Evolutionary conservation across 768 basidiomycete species (phyloP), one percentile per base, ranked within the genome.

Genomic region (Mycena crocata): DNA sequence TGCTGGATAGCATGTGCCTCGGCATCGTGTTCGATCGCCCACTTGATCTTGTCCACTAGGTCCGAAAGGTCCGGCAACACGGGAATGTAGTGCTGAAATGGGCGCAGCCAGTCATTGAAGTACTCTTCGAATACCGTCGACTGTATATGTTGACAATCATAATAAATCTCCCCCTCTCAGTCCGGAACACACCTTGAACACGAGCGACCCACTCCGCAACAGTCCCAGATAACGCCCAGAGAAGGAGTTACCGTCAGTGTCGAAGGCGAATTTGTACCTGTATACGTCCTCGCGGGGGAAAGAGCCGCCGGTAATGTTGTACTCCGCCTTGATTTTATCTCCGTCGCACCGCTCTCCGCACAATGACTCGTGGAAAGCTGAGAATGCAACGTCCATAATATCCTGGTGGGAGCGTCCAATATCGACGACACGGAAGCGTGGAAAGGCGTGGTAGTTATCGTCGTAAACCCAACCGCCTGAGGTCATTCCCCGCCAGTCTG

Each of bases 401-500:
- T 52, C 32, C 4, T 49, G 40, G 23, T 55, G 30, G 9, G 9
- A 1, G 13, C n/a, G 44, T 3, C 39, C 64, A 14, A 66, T 34
- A 2, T 54, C 26, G 30, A 64, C 10, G 12, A 60, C 45, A 21
- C 42, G 30, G 34, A 59, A 66, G 2, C 64, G 57, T 19, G 64
- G 35, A 39, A 66, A 66, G 15, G 19, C n/a, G n/a, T 49, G 67
- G 57, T 59, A 68, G 62, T 64, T 64, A 30, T 42, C 30, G 42
- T 28, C 31, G 28, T 34, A 6, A 32, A 68, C 57, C 17, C 30
- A 24, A 2, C 67, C 67, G 44, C 67, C 67, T n/a, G 40, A 46
- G 3, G 60, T 40, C 26, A 39, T 32, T 8, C 66, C 66, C 21
- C 62, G 66, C 66, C 66, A 68, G 19, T 67, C 57, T 56, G 40